phyloP scores from a whole-genome alignment of 345 rosid genomes.

The Populus davidiana region DNA sequence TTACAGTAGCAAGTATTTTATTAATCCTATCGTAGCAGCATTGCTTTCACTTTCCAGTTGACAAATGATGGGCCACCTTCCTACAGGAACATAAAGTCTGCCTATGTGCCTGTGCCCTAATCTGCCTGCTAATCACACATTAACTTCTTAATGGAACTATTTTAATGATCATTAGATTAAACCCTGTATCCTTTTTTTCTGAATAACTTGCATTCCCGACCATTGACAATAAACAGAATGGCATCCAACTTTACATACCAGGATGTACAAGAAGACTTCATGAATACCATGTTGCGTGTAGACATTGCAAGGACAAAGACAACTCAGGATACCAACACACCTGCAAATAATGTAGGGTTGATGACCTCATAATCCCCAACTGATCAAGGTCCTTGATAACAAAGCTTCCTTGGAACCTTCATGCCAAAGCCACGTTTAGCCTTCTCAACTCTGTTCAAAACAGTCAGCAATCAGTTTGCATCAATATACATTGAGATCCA shows the following conservation, averaged over 20 bases:
- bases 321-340: not conserved
- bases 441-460: conserved; percentile 23
- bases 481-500: not conserved
- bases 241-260: not conserved
- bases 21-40: too few relatives aligned
- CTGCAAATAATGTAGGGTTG: not conserved
- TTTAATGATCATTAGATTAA: not conserved
- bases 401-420: conserved; percentile 17
- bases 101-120: not conserved
- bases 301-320: not conserved
- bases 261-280: not conserved
- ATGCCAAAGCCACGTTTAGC: conserved; percentile 26
- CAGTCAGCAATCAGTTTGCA: not conserved
- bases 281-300: not conserved
- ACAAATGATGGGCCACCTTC: not conserved
- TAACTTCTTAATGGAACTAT: not conserved
- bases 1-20: too few relatives aligned
- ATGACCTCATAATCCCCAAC: not conserved
- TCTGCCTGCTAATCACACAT: not conserved
- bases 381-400: not conserved
- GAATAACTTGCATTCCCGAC: not conserved
- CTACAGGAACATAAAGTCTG: not conserved
- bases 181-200: not conserved
- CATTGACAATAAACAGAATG: not conserved
- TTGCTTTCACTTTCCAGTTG: not conserved